A percentile compares a stretch with the other conserved stretches of the same genome.
Conservation (phyloP, 2,329 filamentous ascomycete genomes). For the Intubia oerlemansii region DNA sequence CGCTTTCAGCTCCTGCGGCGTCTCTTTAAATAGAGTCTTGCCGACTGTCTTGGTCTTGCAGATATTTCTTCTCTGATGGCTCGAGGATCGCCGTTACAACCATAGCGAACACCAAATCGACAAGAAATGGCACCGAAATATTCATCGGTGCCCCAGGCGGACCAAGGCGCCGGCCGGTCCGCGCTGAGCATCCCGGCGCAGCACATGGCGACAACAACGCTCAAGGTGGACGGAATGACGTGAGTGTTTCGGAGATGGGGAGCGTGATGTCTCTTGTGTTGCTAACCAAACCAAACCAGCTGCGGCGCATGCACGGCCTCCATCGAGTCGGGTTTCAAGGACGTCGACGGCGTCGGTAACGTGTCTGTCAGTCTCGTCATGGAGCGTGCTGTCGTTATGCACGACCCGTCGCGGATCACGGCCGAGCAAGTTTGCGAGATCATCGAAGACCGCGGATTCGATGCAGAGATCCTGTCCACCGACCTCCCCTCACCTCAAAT, state of each 20-base stretch:
- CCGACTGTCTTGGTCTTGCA: too few relatives aligned
- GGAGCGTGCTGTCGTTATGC: constrained; percentile 85
- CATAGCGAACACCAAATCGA: too few relatives aligned
- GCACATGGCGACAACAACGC: constrained; percentile 72
- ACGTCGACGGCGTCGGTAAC: constrained; percentile 57
- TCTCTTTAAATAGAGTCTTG: too few relatives aligned
- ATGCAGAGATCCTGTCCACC: constrained; percentile 61
- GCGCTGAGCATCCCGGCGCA: constrained; percentile 20
- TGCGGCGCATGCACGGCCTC: constrained; percentile 91
- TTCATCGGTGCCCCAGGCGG: constrained; percentile 22
- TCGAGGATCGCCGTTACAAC: too few relatives aligned
- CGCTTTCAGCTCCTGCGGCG: too few relatives aligned
- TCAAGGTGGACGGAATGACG: constrained; percentile 79
- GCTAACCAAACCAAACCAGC: constrained; percentile 21
- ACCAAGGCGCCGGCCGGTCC: constrained; percentile 9
- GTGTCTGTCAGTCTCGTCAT: constrained; percentile 89
- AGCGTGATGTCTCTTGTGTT: constrained; percentile 8
- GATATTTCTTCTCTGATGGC: too few relatives aligned
- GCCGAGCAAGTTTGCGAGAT: constrained; percentile 62
- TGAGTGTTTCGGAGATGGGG: constrained; percentile 22
- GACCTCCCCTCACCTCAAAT: constrained; percentile 40
- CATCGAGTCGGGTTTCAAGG: constrained; percentile 80
- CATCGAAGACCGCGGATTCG: constrained; percentile 83
- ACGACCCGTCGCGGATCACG: constrained; percentile 55
- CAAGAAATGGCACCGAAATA: too few relatives aligned